Evolutionary conservation across 768 basidiomycete species (phyloP), one percentile per base, ranked within the genome.

Genomic region (Suillus placidus): DNA sequence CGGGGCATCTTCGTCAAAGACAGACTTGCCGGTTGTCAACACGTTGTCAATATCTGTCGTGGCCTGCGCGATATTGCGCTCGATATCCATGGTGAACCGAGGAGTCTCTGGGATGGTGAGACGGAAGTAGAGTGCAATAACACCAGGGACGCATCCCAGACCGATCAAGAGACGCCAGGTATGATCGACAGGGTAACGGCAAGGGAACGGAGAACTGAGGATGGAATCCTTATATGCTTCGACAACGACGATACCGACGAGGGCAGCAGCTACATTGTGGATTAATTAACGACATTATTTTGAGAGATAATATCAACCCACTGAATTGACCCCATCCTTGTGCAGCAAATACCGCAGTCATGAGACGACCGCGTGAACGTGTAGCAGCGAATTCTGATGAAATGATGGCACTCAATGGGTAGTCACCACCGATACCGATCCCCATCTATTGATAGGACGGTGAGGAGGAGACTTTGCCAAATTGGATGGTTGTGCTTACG

Each of bases 21-120:
- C 72, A 70, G 76, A 82, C 9, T 72, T 79, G 42, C 86, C 85
- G 16, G 79, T 80, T 23, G 81, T 78, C 55, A 95, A 68, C 64
- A 93, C 91, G 58, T 83, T 82, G 64, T 90, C 84, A 68, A 94
- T 92, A 71, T 95, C 94, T 37, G 83, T 78, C 0, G 87, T 64
- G 9, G 93, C 94, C 73, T 90, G 91, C 37, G 85, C 80, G 51
- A 96, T 80, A 76, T 95, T 94, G 61, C 84, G 82, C 77, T 95
- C 93, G 67, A 96, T 86, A 81, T 96, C 94, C 91, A 95, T 95
- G 66, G 94, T 97, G 76, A 85, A 88, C 60, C 94, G 92, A 32
- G 94, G 94, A 0, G 94, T 95, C 76, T 95, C 94, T 4, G 94
- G 93, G 72, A 96, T 95, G 30, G 94, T 95, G 37, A 95, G 84